Evolutionary conservation across 371 early-diverging fungal genomes (phyloP), one percentile per base, ranked within the genome.

Genomic region (Rhizoclosmatium hyalinum): DNA sequence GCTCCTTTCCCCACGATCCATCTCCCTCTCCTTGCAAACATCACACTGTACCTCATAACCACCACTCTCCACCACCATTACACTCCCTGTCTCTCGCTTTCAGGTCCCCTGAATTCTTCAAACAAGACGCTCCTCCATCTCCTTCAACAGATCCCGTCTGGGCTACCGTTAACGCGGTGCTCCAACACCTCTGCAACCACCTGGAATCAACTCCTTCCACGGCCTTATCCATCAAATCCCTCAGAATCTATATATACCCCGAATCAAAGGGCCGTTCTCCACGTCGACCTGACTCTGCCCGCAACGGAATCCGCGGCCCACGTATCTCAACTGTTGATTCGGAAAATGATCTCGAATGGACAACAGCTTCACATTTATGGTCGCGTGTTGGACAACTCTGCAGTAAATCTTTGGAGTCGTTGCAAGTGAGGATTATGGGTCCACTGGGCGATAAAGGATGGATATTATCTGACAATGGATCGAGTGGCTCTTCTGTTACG

Each of bases 361-460:
- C 19, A 4, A 6, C 17, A 5, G 39, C 32, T 10, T 14, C 19
- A 8, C 12, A 2, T 43, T 5, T 55, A 6, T 71, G 72, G 72
- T 41, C n/a, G 62, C 42, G 72, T 10, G 21, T 71, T 19, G 60
- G 44, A 41, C 14, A 14, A 6, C 3, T 10, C n/a, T 14, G 41
- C 2, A 44, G 47, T 44, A n/a, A 21, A 14, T 21, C 62, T 19
- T 43, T 71, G 39, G 62, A 71, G 50, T 6, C 47, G 46, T 32
- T 71, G 44, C 72, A 71, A 41, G 32, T 62, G 62, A 41, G 72
- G 39, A 24, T 71, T 3, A 41, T 14, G n/a, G 72, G 72, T 3
- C 62, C 72, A 0, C 39, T 71, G 5, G 72, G 62, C 6, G 47
- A 21, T n/a, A 17, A 32, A 14, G 72, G 72, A 4, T 71, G 72